phyloP scores from a whole-genome alignment of 2,329 filamentous ascomycete species.

The Aureobasidium lini region DNA sequence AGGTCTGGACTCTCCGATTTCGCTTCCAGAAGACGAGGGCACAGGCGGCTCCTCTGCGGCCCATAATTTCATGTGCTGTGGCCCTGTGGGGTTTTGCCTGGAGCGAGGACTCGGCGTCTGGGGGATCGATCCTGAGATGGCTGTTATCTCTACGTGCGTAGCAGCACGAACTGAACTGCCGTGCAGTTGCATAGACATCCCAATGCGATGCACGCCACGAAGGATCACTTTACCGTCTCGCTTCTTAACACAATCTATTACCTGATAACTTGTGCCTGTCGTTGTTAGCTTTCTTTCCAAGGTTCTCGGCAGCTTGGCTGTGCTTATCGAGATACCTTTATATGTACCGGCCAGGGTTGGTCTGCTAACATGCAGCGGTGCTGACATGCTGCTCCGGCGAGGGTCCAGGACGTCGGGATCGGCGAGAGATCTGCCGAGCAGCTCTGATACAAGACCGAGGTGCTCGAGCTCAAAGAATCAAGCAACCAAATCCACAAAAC shows the following conservation, averaged over 20 bases:
- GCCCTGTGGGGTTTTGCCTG: neutral
- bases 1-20: conserved; percentile 5
- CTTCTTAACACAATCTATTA: neutral
- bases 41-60: neutral
- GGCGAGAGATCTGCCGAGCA: neutral
- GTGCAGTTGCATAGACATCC: neutral
- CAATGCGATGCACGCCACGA: neutral
- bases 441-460: neutral
- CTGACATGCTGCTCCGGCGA: neutral
- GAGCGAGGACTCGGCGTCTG: neutral
- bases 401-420: neutral
- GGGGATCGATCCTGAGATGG: neutral
- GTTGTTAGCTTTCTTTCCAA: neutral
- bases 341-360: neutral
- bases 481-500: neutral
- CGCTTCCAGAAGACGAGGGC: neutral
- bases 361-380: neutral
- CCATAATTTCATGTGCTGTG: neutral
- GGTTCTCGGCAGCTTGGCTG: conserved; percentile 4
- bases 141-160: neutral
- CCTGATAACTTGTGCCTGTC: neutral
- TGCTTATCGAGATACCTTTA: neutral
- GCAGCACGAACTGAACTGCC: neutral
- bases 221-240: neutral
- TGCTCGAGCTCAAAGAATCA: neutral